Conservation (phyloP, 352 stramenopile species). For the Globisporangium radiosum region DNA sequence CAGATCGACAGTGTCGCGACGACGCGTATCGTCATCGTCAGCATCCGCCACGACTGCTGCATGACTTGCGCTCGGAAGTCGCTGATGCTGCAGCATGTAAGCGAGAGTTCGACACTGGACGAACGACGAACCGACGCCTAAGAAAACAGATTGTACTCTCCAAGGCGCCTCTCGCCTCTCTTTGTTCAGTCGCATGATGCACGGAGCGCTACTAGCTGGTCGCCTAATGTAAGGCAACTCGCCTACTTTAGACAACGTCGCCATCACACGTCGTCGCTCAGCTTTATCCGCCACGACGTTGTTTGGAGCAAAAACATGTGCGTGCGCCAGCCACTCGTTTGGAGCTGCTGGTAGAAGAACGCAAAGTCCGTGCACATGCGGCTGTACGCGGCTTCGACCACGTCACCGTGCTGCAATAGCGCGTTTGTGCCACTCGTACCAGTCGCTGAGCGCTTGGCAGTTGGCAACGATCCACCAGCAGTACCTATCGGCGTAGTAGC, state of each 20-base stretch:
- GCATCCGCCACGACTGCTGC: neutral
- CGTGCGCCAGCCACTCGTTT: constrained; percentile 58
- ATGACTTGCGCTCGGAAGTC: too few relatives aligned
- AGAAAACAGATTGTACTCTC: too few relatives aligned
- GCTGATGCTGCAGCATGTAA: neutral
- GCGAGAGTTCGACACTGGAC: too few relatives aligned
- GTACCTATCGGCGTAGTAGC: neutral
- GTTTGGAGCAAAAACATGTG: constrained; percentile 73
- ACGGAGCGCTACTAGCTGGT: too few relatives aligned
- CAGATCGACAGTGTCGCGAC: constrained; percentile 20
- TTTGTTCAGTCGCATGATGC: too few relatives aligned
- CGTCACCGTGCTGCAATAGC: constrained; percentile 1
- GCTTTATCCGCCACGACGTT: constrained; percentile 55
- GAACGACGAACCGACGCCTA: too few relatives aligned
- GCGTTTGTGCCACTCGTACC: constrained; percentile 5
- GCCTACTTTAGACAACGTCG: too few relatives aligned
- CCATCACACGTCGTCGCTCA: constrained; percentile 30
- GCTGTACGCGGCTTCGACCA: constrained; percentile 39
- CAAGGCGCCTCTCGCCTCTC: too few relatives aligned
- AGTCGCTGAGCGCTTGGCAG: constrained; percentile 1
- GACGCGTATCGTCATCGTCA: neutral
- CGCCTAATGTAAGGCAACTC: too few relatives aligned
- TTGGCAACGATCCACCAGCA: constrained; percentile 8
- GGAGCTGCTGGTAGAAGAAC: constrained; percentile 54
- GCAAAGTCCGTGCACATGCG: constrained; percentile 53